phyloP scores from a whole-genome alignment of 805 yeast species.

The Wickerhamiella azyma region DNA sequence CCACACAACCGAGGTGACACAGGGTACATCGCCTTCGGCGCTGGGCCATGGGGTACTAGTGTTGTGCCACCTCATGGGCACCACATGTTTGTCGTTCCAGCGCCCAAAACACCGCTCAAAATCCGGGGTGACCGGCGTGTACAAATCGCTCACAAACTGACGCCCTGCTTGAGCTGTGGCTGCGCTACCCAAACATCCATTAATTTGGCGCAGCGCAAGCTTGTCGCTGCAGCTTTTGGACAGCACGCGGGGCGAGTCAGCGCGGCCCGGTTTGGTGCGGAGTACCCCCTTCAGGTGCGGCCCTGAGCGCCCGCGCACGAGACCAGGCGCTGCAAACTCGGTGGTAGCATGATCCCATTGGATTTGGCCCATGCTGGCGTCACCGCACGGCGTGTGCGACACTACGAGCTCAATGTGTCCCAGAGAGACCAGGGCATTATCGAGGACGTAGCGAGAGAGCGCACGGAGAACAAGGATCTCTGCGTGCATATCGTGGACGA shows the following conservation, averaged over 20 bases:
- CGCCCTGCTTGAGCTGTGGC: conserved; percentile 11
- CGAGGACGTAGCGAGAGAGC: conserved; percentile 47
- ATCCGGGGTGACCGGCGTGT: conserved; percentile 14
- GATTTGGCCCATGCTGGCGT: conserved; percentile 50
- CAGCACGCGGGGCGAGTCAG: conserved; percentile 54
- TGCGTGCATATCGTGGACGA: conserved; percentile 85
- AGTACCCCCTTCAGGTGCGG: conserved; percentile 39
- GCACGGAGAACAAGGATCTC: conserved; percentile 64
- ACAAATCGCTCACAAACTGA: conserved; percentile 1
- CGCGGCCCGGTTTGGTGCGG: conserved; percentile 86
- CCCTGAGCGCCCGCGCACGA: conserved; percentile 6
- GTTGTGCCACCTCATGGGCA: conserved; percentile 2
- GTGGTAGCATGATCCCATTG: conserved; percentile 6
- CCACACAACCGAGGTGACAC: conserved; percentile 3
- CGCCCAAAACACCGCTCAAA: conserved; percentile 24
- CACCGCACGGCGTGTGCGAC: conserved; percentile 85
- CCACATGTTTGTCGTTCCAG: conserved; percentile 8
- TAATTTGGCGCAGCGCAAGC: conserved; percentile 44
- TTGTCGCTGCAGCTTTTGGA: conserved; percentile 90
- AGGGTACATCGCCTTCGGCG: conserved; percentile 5
- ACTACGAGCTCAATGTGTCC: conserved; percentile 40
- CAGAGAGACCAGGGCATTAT: conserved; percentile 29
- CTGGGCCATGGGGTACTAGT: not conserved
- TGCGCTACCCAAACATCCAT: conserved; percentile 25
- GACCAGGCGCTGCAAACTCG: not conserved